A percentile compares a stretch with the other conserved stretches of the same genome.
These are phyloP conservation scores for Akanthomyces uredinophilus DNA, from an alignment of 2,329 filamentous ascomycete genomes.

Conservation along the genomic window DNA sequence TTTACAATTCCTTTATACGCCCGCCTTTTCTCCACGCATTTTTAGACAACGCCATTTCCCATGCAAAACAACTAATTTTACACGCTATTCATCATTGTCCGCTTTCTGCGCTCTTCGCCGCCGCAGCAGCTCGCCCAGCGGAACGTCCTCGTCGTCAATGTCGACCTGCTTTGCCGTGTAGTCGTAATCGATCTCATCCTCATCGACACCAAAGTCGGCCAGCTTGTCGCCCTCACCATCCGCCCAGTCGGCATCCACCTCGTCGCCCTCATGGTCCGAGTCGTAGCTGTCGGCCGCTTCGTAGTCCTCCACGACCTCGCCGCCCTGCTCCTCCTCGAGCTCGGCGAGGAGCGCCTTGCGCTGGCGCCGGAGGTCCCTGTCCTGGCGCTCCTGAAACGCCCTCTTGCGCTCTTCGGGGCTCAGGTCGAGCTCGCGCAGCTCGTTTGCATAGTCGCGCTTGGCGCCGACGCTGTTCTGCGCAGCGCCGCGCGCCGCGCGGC, in stretches of 20 bases:
- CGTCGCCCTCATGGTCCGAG: slow-evolving; percentile 33
- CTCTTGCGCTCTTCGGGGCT: slow-evolving; percentile 41
- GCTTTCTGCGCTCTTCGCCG: slow-evolving; percentile 36
- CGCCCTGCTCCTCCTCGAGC: slow-evolving; percentile 51
- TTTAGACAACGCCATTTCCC: neutral
- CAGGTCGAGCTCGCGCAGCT: slow-evolving; percentile 30
- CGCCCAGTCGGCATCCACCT: slow-evolving; percentile 56
- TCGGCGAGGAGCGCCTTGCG: slow-evolving; percentile 41
- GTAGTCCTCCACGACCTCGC: slow-evolving; percentile 43
- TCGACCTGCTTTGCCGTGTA: slow-evolving; percentile 59
- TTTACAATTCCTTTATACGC: neutral
- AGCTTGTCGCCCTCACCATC: slow-evolving; percentile 72
- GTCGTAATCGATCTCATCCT: slow-evolving; percentile 63
- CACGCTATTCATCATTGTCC: slow-evolving; percentile 24
- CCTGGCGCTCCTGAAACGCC: slow-evolving; percentile 47
- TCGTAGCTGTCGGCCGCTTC: slow-evolving; percentile 15
- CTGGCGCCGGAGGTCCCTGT: slow-evolving; percentile 37
- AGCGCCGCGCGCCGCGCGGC: slow-evolving; percentile 30
- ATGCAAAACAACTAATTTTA: neutral
- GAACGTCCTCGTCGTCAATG: slow-evolving; percentile 51
- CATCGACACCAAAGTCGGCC: slow-evolving; percentile 74
- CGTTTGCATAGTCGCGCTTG: slow-evolving; percentile 30
- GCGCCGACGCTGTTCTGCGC: slow-evolving; percentile 33
- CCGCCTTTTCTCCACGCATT: neutral
- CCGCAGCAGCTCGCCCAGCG: slow-evolving; percentile 55